These are phyloP conservation scores for Colletotrichum lindemuthianum DNA, from an alignment of 2,329 filamentous ascomycete species.

Conservation along the genomic window DNA sequence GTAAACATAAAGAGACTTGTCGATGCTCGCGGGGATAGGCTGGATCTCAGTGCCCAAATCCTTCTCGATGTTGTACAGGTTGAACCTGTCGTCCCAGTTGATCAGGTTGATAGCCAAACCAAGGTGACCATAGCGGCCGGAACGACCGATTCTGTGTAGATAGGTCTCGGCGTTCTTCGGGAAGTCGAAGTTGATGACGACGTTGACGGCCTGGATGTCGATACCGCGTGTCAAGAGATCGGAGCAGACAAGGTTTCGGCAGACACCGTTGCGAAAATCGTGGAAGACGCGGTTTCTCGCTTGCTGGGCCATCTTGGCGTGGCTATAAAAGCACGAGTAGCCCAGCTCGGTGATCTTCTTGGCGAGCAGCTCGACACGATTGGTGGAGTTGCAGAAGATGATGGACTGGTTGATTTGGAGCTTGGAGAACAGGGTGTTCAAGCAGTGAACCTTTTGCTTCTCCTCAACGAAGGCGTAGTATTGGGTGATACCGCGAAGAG, in stretches of 20 bases:
- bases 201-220: slow-evolving; percentile 98
- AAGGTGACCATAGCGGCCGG: slow-evolving; percentile 94
- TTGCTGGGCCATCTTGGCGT: slow-evolving; percentile 97
- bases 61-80: slow-evolving; percentile 97
- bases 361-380: slow-evolving; percentile 94
- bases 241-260: slow-evolving; percentile 97
- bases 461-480: slow-evolving; percentile 99
- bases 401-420: slow-evolving; percentile 99
- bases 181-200: slow-evolving; percentile 99
- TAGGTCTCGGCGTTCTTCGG: slow-evolving; percentile 99
- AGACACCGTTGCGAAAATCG: slow-evolving; percentile 97
- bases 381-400: slow-evolving; percentile 99
- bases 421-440: slow-evolving; percentile 99
- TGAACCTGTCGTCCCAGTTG: slow-evolving; percentile 99
- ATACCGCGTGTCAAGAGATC: slow-evolving; percentile 98
- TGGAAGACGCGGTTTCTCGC: slow-evolving; percentile 99
- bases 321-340: slow-evolving; percentile 99
- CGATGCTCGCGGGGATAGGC: slow-evolving; percentile 92
- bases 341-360: slow-evolving; percentile 99
- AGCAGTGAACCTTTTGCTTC: slow-evolving; percentile 98
- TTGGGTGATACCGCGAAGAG: slow-evolving; percentile 96
- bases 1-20: slow-evolving; percentile 98
- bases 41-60: slow-evolving; percentile 97
- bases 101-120: slow-evolving; percentile 99
- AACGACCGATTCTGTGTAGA: slow-evolving; percentile 96